phyloP scores from a whole-genome alignment of 2,329 filamentous ascomycete genomes.

The Colletotrichum eremochloae region DNA sequence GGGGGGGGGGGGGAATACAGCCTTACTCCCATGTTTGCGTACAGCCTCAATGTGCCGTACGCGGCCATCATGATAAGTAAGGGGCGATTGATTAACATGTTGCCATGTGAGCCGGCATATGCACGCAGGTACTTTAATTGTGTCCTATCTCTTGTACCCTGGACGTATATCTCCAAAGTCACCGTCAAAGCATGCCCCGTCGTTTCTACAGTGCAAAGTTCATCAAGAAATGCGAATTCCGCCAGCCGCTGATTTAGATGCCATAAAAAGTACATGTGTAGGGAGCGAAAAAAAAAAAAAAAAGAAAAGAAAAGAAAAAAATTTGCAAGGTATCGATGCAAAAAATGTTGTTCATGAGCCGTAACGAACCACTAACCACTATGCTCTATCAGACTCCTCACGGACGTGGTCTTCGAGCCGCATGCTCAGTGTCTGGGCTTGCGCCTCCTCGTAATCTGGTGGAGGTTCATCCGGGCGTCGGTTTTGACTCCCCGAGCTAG shows the following conservation, averaged over 20 bases:
- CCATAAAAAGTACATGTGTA: slow-evolving; percentile 39
- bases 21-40: slow-evolving; percentile 17
- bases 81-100: slow-evolving; percentile 7
- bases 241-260: slow-evolving; percentile 38
- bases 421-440: slow-evolving; percentile 74
- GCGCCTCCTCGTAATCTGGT: slow-evolving; percentile 91
- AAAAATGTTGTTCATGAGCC: slow-evolving; percentile 34
- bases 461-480: slow-evolving; percentile 80
- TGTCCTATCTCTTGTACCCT: slow-evolving; percentile 1
- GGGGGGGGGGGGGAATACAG: no score
- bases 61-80: not conserved
- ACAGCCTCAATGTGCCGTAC: not conserved
- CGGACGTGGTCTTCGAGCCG: slow-evolving; percentile 78
- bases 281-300: slow-evolving; percentile 14
- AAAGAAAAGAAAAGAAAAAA: not conserved
- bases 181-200: slow-evolving; percentile 11
- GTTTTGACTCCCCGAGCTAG: slow-evolving; percentile 53
- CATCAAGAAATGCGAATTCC: slow-evolving; percentile 32
- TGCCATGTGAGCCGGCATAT: not conserved
- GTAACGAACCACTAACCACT: slow-evolving; percentile 35
- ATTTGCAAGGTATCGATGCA: slow-evolving; percentile 39
- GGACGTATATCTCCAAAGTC: slow-evolving; percentile 3
- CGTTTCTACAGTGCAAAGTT: slow-evolving; percentile 33
- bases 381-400: slow-evolving; percentile 76
- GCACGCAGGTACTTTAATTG: slow-evolving; percentile 4